Base-by-base conservation (phyloP, 1,284 basidiomycete genomes). In the Ceratobasidium theobromae region DNA sequence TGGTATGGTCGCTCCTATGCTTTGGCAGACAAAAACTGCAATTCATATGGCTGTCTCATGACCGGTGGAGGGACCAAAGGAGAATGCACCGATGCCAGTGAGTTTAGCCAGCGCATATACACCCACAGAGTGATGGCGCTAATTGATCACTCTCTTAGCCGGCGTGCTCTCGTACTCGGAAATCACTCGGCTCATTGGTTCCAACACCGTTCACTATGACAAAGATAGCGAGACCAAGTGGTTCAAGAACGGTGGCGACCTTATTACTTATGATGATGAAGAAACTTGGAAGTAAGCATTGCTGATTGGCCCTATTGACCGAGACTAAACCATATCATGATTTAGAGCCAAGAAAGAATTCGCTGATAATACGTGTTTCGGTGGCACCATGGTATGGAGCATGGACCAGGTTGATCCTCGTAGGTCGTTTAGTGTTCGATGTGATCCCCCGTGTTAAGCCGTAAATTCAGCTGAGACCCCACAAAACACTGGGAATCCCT, bases 381-480 rank as follows among this genome's bases (percentile, higher is more conserved):
- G 53, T n/a, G 53, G 53, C n/a, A 55, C 53, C 21, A 55, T 55
- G 53, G 53, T 55, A 5, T 55, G 53, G 53, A 55, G 53, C 30
- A 55, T 55, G 53, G 53, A 55, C 18, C 53, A 55, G 38, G 53
- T 55, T 5, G 53, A 55, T n/a, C 53, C 53, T 30, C 53, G 53
- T 55, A 28, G 9, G 53, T 43, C 14, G 28, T 43, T 21, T 1
- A 5, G 21, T n/a, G n/a, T n/a, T n/a, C n/a, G n/a, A n/a, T n/a
- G n/a, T n/a, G n/a, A n/a, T n/a, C n/a, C n/a, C n/a, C n/a, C n/a
- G 16, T n/a, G 40, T 33, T 48, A 12, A 54, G 4, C 12, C 8
- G 14, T 12, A 33, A 6, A 23, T 12, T 25, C 25, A 54, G 53
- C 33, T 3, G 23, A 55, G 40, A 16, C 30, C n/a, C 25, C 33